Conservation (phyloP, 192 early-diverging fungal species). For the Kappamyces sp. region DNA sequence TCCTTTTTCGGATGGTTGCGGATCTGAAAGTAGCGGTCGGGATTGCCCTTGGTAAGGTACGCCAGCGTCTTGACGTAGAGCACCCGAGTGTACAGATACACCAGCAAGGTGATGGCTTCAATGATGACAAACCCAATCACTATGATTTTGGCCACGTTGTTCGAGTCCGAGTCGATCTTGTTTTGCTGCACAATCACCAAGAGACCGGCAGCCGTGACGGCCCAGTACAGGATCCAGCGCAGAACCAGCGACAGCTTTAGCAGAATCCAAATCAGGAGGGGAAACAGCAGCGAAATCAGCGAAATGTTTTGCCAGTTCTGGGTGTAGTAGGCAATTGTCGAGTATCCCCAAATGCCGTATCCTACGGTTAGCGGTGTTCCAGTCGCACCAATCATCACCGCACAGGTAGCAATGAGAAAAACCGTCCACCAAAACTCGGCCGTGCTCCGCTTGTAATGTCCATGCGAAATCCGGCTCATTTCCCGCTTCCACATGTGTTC, state of each 20-base stretch:
- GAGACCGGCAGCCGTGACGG: conserved; percentile 3
- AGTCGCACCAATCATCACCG: too few relatives aligned
- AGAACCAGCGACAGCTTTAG: conserved; percentile 13
- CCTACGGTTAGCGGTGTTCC: too few relatives aligned
- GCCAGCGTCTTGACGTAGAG: conserved; percentile 4
- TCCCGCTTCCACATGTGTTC: too few relatives aligned
- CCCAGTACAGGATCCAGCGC: conserved; percentile 17
- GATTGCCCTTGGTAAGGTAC: neutral
- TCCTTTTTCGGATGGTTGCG: neutral
- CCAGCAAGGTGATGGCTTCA: conserved; percentile 5
- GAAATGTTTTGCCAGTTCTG: too few relatives aligned
- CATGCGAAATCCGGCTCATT: too few relatives aligned
- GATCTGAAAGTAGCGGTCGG: conserved; percentile 5
- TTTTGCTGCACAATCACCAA: neutral
- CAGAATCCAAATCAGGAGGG: conserved; percentile 8
- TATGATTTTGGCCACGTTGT: neutral
- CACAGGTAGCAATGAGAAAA: too few relatives aligned
- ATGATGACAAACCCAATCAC: conserved; percentile 3
- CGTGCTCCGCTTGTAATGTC: too few relatives aligned
- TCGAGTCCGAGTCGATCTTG: neutral
- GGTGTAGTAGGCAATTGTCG: too few relatives aligned
- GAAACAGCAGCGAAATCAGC: neutral
- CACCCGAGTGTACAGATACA: conserved; percentile 4
- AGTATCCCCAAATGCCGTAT: too few relatives aligned
- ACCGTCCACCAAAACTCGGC: too few relatives aligned